Evolutionary conservation across 139 green algal genomes (phyloP).

Genomic region (Picochlorum sp.): DNA sequence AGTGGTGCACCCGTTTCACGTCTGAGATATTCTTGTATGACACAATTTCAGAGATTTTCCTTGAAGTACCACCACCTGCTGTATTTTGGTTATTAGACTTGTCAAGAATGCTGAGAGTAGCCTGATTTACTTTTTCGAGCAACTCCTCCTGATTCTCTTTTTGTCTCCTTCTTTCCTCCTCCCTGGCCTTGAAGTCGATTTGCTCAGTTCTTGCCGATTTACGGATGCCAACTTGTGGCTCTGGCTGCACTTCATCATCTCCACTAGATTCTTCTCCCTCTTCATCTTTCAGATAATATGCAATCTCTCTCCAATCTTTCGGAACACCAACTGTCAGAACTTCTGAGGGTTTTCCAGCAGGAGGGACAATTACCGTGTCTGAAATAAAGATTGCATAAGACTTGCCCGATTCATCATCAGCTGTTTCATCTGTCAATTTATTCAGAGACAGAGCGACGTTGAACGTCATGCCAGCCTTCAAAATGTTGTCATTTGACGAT

Average conservation of each 20-base stretch:
- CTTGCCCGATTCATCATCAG: slow-evolving; percentile 11
- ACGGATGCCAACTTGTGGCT: slow-evolving; percentile 23
- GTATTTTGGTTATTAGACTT: slow-evolving; percentile 6
- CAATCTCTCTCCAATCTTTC: slow-evolving; percentile 54
- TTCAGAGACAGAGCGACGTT: slow-evolving; percentile 47
- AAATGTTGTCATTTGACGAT: slow-evolving; percentile 36
- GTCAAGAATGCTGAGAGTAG: slow-evolving; percentile 52
- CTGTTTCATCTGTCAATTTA: not conserved
- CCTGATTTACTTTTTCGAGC: slow-evolving; percentile 70
- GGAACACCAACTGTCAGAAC: slow-evolving; percentile 42
- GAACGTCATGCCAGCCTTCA: slow-evolving; percentile 57
- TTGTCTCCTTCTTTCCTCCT: slow-evolving; percentile 55
- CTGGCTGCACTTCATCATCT: slow-evolving; percentile 15
- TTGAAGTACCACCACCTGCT: not conserved
- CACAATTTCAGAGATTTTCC: slow-evolving; percentile 51
- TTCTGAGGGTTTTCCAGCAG: slow-evolving; percentile 40
- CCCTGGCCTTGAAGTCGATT: slow-evolving; percentile 56
- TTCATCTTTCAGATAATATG: slow-evolving; percentile 53
- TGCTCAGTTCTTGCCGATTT: slow-evolving; percentile 61
- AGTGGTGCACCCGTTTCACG: slow-evolving; percentile 49
- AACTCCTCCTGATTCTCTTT: slow-evolving; percentile 75
- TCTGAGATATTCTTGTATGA: slow-evolving; percentile 68
- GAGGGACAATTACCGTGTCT: slow-evolving; percentile 77
- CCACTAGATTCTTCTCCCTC: slow-evolving; percentile 37
- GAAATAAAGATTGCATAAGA: slow-evolving; percentile 70